Base-by-base conservation (phyloP, 139 green algal genomes). In the Spirogloea muscicola region DNA sequence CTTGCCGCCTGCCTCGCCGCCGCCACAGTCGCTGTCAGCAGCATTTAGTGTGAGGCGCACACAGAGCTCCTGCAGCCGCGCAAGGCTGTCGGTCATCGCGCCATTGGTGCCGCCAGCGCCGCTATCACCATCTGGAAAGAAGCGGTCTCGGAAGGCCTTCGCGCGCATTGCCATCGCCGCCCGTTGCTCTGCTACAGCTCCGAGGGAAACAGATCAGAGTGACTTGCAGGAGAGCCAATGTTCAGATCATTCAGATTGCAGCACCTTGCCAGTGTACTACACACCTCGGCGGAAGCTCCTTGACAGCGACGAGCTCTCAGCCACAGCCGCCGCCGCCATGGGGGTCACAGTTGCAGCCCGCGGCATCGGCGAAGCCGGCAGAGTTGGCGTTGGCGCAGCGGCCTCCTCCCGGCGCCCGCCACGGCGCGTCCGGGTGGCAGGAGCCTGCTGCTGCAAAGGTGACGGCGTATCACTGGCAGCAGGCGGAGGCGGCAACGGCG, bases 31-130 rank as follows among this genome's bases (percentile, higher is more conserved):
- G 27, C 49, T n/a, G n/a, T n/a, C 59, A 38, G 9, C 6, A 3
- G 43, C n/a, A n/a, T n/a, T n/a, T n/a, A n/a, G n/a, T 34, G 9
- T 38, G 42, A 76, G 31, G n/a, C 34, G 46, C 27, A 27, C 29
- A 44, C 72, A 73, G 42, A 93, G 62, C 40, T 77, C 70, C 49
- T 77, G 58, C 66, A 93, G 82, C 68, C 77, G 10, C 51, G 46
- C 40, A 33, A 89, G 75, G 37, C 75, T 84, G 55, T 88, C 81
- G 3, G 80, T 88, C 52, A 85, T 6, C 16, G 3, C 61, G 4
- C 5, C 16, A 5, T 69, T 9, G 43, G 36, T n/a, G n/a, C n/a
- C n/a, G n/a, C n/a, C 7, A 49, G 65, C 16, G n/a, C 34, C 4
- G 34, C 34, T 6, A 16, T 33, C 42, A 18, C 57, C 64, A 4